A percentile compares a stretch with the other conserved stretches of the same genome.
phyloP scores from a whole-genome alignment of 495 filamentous ascomycete genomes.

The Alectoria sarmentosa region DNA sequence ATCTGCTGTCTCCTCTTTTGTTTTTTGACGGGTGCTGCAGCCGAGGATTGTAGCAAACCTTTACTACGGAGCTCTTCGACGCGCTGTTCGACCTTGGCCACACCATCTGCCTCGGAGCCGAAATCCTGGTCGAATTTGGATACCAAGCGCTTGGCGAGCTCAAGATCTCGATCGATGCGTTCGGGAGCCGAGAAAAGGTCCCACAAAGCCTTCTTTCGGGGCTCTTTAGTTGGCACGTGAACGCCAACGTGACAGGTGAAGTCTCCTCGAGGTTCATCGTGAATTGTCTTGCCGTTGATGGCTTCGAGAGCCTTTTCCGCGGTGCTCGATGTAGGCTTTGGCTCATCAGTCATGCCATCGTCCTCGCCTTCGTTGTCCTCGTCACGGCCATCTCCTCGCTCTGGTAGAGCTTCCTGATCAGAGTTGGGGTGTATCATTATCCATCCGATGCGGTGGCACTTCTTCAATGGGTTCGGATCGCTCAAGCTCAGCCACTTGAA shows the following conservation, averaged over 20 bases:
- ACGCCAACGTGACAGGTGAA: conserved; percentile 97
- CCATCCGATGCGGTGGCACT: conserved; percentile 97
- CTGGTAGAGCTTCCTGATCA: conserved; percentile 45
- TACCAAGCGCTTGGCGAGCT: conserved; percentile 67
- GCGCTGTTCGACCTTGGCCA: conserved; percentile 70
- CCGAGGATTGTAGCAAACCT: conserved; percentile 65
- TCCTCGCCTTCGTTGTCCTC: conserved; percentile 58
- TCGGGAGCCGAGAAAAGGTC: conserved; percentile 90
- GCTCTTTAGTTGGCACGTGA: conserved; percentile 77
- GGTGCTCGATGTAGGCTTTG: conserved; percentile 34
- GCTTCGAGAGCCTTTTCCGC: conserved; percentile 84
- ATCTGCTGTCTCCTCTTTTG: conserved; percentile 44
- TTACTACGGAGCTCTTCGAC: conserved; percentile 70
- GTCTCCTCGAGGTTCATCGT: conserved; percentile 84
- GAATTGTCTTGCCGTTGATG: conserved; percentile 92
- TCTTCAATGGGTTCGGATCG: conserved; percentile 93
- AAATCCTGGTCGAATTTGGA: conserved; percentile 76
- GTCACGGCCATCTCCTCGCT: conserved; percentile 52
- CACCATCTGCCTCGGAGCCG: conserved; percentile 57
- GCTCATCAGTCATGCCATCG: conserved; percentile 41
- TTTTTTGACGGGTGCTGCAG: conserved; percentile 52
- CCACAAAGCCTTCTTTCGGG: conserved; percentile 95
- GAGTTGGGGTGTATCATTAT: conserved; percentile 82
- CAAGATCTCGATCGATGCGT: conserved; percentile 76
- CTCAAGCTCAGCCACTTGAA: conserved; percentile 90